Percentiles rank a stretch among this genome's conserved stretches.
phyloP scores from a whole-genome alignment of 768 basidiomycete species.

The Suillus hirtellus region DNA sequence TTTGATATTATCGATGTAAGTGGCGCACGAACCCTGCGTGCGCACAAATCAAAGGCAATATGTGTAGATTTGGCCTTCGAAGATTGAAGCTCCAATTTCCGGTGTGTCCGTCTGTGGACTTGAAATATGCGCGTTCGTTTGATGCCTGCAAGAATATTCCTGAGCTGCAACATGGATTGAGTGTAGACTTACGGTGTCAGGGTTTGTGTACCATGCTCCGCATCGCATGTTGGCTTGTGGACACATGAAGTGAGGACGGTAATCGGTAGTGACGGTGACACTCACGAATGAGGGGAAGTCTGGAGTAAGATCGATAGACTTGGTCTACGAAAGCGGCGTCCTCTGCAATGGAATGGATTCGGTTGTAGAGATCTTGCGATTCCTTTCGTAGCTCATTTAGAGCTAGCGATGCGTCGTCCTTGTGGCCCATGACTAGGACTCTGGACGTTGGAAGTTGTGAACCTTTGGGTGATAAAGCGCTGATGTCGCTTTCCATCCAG shows the following conservation, averaged over 20 bases:
- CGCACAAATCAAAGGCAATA: conserved; percentile 58
- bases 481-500: neutral
- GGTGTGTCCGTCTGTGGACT: conserved; percentile 88
- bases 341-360: conserved; percentile 81
- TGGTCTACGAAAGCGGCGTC: conserved; percentile 70
- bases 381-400: conserved; percentile 63
- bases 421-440: conserved; percentile 6
- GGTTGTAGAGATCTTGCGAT: conserved; percentile 79
- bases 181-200: conserved; percentile 48
- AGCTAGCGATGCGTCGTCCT: conserved; percentile 20
- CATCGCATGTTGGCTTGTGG: conserved; percentile 84
- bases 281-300: conserved; percentile 59
- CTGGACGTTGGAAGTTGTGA: neutral
- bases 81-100: conserved; percentile 86
- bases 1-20: neutral
- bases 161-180: conserved; percentile 5
- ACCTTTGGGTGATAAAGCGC: neutral
- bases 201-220: conserved; percentile 91
- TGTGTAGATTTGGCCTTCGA: conserved; percentile 79
- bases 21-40: conserved; percentile 52
- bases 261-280: conserved; percentile 18
- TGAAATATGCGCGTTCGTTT: conserved; percentile 68
- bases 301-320: conserved; percentile 48
- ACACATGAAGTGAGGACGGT: neutral
- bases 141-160: conserved; percentile 19